These are phyloP conservation scores for Ceratobasidium sp. DNA, from an alignment of 1,284 basidiomycete species.

Conservation along the genomic window DNA sequence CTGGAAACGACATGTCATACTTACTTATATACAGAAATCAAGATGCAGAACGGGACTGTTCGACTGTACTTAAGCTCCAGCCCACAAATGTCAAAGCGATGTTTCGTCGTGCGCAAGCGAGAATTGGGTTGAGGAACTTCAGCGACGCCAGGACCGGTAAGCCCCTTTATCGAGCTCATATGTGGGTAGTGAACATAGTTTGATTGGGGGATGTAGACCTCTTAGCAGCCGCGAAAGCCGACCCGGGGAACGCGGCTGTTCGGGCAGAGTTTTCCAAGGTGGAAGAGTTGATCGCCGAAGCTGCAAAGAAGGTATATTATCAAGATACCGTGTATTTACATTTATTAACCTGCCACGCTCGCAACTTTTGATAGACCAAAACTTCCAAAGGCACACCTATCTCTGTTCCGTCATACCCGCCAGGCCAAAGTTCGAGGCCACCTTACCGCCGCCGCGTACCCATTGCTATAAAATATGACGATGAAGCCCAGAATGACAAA, in stretches of 20 bases:
- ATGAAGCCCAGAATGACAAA: neutral
- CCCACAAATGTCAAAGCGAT: slow-evolving; percentile 77
- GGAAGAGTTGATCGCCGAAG: slow-evolving; percentile 54
- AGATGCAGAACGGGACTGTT: slow-evolving; percentile 82
- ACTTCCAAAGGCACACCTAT: slow-evolving; percentile 41
- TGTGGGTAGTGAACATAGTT: neutral
- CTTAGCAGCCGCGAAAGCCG: slow-evolving; percentile 24
- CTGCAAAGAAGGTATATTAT: slow-evolving; percentile 56
- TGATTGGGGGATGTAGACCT: slow-evolving; percentile 35
- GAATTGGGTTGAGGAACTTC: slow-evolving; percentile 66
- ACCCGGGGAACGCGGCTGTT: slow-evolving; percentile 69
- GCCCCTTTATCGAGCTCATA: slow-evolving; percentile 49
- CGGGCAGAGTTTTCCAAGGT: slow-evolving; percentile 70
- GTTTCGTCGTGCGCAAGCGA: slow-evolving; percentile 79
- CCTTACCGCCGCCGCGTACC: slow-evolving; percentile 73
- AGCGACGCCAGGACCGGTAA: slow-evolving; percentile 71
- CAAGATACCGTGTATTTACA: too few relatives aligned
- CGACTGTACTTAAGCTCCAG: slow-evolving; percentile 67
- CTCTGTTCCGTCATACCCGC: slow-evolving; percentile 48
- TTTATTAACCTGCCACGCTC: too few relatives aligned
- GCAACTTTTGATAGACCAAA: slow-evolving; percentile 51
- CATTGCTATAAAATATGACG: slow-evolving; percentile 72
- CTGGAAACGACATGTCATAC: neutral
- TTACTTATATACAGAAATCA: slow-evolving; percentile 64
- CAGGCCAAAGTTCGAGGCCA: slow-evolving; percentile 25